Conservation (phyloP, 2,329 filamentous ascomycete genomes). For the Emmonsia crescens region DNA sequence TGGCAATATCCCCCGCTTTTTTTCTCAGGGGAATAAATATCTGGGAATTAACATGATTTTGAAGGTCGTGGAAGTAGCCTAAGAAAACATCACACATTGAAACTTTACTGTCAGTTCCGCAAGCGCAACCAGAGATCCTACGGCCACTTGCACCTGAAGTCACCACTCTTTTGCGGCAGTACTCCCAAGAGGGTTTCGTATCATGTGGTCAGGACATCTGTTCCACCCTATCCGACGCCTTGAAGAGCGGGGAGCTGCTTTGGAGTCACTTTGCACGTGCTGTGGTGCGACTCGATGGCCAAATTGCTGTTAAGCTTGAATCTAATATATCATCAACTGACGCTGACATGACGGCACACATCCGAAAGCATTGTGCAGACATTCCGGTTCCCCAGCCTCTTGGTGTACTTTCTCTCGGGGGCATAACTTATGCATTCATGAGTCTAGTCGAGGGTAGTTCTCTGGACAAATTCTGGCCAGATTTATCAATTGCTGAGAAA, state of each 20-base stretch:
- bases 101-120: neutral
- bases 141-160: conserved; percentile 10
- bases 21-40: too few species aligned
- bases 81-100: neutral
- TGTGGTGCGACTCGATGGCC: conserved; percentile 6
- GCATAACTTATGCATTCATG: conserved; percentile 5
- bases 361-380: neutral
- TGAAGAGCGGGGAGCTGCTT: conserved; percentile 1
- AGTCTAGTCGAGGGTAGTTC: neutral
- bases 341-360: conserved; percentile 5
- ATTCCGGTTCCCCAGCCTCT: conserved; percentile 5
- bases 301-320: conserved; percentile 9
- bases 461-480: conserved; percentile 9
- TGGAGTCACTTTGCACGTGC: conserved; percentile 8
- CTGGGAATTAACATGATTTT: neutral
- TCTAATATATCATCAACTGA: conserved; percentile 1
- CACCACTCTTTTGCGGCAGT: conserved; percentile 7
- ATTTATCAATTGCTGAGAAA: conserved; percentile 1
- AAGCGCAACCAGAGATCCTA: conserved; percentile 4
- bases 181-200: neutral
- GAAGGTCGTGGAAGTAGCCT: conserved; percentile 5
- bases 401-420: conserved; percentile 2
- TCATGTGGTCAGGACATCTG: neutral
- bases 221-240: conserved; percentile 3
- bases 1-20: too few species aligned